A percentile compares a stretch with the other conserved stretches of the same genome.
Conservation (phyloP, 2,329 filamentous ascomycete genomes). For the Pseudogymnoascus sp. region DNA sequence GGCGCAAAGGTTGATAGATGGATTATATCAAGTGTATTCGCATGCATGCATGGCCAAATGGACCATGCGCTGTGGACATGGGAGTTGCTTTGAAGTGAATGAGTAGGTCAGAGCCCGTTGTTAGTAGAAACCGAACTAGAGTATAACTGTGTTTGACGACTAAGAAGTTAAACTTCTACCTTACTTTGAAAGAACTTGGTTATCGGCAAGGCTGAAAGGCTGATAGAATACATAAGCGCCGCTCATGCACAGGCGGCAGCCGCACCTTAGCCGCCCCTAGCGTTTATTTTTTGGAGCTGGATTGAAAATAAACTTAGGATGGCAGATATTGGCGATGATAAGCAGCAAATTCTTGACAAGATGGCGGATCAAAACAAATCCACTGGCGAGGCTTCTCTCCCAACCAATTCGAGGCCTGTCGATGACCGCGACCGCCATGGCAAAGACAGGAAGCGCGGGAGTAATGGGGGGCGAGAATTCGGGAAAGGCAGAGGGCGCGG, state of each 20-base stretch:
- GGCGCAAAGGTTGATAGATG: neutral
- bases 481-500: slow-evolving; percentile 47
- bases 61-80: neutral
- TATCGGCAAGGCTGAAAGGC: slow-evolving; percentile 3
- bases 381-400: neutral
- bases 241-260: neutral
- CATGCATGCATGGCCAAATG: neutral
- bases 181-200: neutral
- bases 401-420: neutral
- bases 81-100: neutral
- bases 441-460: slow-evolving; percentile 16
- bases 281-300: neutral
- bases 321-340: neutral
- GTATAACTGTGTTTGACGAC: neutral
- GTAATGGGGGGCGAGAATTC: slow-evolving; percentile 22
- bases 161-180: neutral
- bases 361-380: neutral
- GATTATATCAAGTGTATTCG: neutral
- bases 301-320: slow-evolving; percentile 1
- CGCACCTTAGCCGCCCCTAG: neutral
- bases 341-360: neutral
- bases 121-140: neutral
- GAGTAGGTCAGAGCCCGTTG: neutral
- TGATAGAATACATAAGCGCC: neutral
- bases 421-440: slow-evolving; percentile 4